These are phyloP conservation scores for Phlyctochytrium arcticum DNA, from an alignment of 192 early-diverging fungal genomes.

Conservation along the genomic window DNA sequence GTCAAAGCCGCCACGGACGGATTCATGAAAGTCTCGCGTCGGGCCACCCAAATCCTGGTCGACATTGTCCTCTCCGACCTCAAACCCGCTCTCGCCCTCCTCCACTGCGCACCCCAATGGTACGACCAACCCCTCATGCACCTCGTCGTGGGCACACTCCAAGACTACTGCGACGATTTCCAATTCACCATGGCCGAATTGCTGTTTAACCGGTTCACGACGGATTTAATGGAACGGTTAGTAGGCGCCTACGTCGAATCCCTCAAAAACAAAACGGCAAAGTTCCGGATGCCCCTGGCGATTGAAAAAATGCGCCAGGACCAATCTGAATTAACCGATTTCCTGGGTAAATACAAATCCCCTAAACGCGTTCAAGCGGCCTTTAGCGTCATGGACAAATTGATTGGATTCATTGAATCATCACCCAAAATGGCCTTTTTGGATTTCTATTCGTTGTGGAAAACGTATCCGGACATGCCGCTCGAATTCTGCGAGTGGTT, in stretches of 20 bases:
- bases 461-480: constrained; percentile 88
- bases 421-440: constrained; percentile 81
- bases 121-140: constrained; percentile 87
- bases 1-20: constrained; percentile 78
- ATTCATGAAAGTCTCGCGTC: constrained; percentile 84
- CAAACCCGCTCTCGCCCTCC: constrained; percentile 62
- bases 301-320: constrained; percentile 73
- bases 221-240: constrained; percentile 83
- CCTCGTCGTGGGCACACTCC: constrained; percentile 85
- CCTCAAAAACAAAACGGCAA: constrained; percentile 69
- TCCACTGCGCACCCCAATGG: constrained; percentile 78
- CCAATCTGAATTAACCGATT: constrained; percentile 64
- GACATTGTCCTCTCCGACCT: constrained; percentile 85
- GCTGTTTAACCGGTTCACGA: constrained; percentile 80
- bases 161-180: constrained; percentile 92
- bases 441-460: constrained; percentile 87
- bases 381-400: constrained; percentile 80
- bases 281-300: constrained; percentile 66
- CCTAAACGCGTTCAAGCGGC: constrained; percentile 65
- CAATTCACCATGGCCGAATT: constrained; percentile 81
- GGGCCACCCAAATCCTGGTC: constrained; percentile 68
- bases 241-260: constrained; percentile 84
- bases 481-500: constrained; percentile 90
- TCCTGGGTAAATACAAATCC: constrained; percentile 73
- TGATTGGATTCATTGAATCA: constrained; percentile 75